Conservation (phyloP, 345 rosid species). For the Aethionema arabicum region DNA sequence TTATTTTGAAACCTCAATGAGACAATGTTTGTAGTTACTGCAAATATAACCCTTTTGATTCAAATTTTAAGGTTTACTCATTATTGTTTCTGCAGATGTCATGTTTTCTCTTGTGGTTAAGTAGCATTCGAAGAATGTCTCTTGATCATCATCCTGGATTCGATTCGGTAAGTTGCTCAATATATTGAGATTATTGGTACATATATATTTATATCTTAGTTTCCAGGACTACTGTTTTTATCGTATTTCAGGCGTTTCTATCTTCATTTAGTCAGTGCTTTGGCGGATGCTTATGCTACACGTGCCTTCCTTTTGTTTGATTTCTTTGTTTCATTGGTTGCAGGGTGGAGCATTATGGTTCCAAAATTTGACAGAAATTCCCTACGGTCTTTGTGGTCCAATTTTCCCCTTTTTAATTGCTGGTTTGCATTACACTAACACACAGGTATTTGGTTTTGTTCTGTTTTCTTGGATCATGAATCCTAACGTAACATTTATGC, state of each 20-base stretch:
- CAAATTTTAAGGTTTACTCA: slow-evolving; percentile 16
- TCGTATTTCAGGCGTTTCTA: not conserved
- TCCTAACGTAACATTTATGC: slow-evolving; percentile 4
- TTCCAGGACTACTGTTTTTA: not conserved
- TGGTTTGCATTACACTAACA: slow-evolving; percentile 70
- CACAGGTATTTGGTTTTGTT: slow-evolving; percentile 57
- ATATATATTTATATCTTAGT: not conserved
- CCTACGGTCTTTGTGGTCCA: slow-evolving; percentile 62
- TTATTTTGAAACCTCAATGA: slow-evolving; percentile 1
- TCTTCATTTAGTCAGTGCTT: not conserved
- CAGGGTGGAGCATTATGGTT: slow-evolving; percentile 98
- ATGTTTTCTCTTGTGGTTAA: slow-evolving; percentile 47
- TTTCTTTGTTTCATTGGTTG: slow-evolving; percentile 29
- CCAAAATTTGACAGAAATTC: slow-evolving; percentile 76
- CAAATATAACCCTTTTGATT: not conserved
- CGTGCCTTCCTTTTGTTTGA: slow-evolving; percentile 3
- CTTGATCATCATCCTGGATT: slow-evolving; percentile 41
- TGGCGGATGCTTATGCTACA: too few relatives aligned
- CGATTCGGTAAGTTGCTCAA: slow-evolving; percentile 57
- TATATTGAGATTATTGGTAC: slow-evolving; percentile 8
- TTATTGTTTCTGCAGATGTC: slow-evolving; percentile 57
- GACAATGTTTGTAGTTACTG: not conserved
- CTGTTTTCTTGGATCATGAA: not conserved
- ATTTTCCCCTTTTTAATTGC: slow-evolving; percentile 73
- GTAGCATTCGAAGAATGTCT: slow-evolving; percentile 44